Evolutionary conservation across 2,329 filamentous ascomycete species (phyloP), one percentile per base, ranked within the genome.

Genomic region (Cadophora sp.): DNA sequence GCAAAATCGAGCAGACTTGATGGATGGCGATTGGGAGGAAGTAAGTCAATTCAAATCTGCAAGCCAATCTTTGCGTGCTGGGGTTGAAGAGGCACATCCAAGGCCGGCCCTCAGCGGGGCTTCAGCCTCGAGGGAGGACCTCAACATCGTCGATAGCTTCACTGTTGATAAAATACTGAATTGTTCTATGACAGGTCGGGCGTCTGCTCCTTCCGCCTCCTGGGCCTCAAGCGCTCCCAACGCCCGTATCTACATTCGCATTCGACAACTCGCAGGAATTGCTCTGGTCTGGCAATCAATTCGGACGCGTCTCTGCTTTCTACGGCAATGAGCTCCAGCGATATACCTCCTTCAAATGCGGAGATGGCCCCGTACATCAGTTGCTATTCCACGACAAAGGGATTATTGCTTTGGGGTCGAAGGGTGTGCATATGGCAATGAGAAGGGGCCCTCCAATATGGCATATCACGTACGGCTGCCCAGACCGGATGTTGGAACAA

Each of bases 211-310:
- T 96, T 80, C 92, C 93, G 79, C 89, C 92, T 75, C 89, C 91
- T 75, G 90, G 88, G 77, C 84, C 88, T 75, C 89, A 91, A 81
- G 86, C 86, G 72, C 82, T 91, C 75, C 86, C 89, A 51, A 91
- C 91, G 24, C 88, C 88, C 66, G 88, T 93, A 72, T 90, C 91
- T 53, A 90, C 93, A 2, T 87, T 97, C 79, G 91, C 91, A 58
- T 99, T 99, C 80, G 96, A 99, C 79, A 91, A 91, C 66, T 85
- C 86, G 47, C 91, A 97, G 78, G 96, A 99, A 79, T 85, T 99
- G 43, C 81, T 99, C 62, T 99, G 96, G 96, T 89, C 90, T 3
- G 96, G 94, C 56, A 97, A 96, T 79, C 92, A 96, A 81, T 93
- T 69, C 58, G 96, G 96, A 69, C 89, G 94, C 71, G 88, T 98